Conservation (phyloP, 257 asterid genomes). For the Jasminum sambac region DNA sequence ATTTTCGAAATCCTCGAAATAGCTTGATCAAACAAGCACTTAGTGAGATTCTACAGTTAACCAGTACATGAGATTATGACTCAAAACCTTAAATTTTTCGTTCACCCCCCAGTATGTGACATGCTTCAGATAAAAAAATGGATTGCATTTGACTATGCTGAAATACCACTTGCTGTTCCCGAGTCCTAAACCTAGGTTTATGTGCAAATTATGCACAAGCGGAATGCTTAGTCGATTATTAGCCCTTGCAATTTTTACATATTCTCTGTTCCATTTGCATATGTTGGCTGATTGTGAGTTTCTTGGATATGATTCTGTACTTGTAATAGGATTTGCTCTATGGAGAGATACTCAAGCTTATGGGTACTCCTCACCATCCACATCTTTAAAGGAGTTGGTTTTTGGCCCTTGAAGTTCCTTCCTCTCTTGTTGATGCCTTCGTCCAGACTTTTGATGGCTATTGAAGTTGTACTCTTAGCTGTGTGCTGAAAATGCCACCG, state of each 20-base stretch:
- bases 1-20: no score
- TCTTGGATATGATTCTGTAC: conserved; percentile 15
- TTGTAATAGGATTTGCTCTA: conserved; percentile 52
- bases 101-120: not conserved
- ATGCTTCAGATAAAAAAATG: not conserved
- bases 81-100: not conserved
- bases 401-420: conserved; percentile 43
- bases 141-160: not conserved
- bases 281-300: not conserved
- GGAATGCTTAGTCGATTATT: not conserved
- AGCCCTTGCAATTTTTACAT: not conserved
- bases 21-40: no score
- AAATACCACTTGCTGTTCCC: not conserved
- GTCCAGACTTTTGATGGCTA: not conserved
- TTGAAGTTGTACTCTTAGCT: not conserved
- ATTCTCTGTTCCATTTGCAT: not conserved
- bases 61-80: not conserved
- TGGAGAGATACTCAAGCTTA: conserved; percentile 79
- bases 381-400: conserved; percentile 73
- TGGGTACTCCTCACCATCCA: conserved; percentile 60
- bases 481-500: conserved; percentile 9
- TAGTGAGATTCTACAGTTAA: not conserved
- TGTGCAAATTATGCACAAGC: not conserved
- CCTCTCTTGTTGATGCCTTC: not conserved
- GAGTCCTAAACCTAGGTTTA: not conserved